Evolutionary conservation across 306 rosid species (phyloP), one percentile per base, ranked within the genome.

Genomic region (Phaseolus lunatus): DNA sequence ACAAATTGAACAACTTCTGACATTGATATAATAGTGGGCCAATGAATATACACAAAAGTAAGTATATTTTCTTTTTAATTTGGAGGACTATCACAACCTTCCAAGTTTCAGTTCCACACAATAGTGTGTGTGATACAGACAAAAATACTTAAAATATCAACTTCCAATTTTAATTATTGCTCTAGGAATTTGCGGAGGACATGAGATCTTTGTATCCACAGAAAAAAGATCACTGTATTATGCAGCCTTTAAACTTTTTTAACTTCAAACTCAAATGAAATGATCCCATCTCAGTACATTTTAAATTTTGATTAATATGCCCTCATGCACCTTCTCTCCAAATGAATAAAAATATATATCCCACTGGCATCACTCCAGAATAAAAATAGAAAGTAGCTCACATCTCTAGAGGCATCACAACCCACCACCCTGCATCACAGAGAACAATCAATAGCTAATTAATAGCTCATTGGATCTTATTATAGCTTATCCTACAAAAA

Each of bases 381-480:
- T 26, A 27, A 67, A 67, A 70, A 85, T 57, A 63, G 15, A 65
- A 67, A 73, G 61, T 11, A 74, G 84, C 80, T 75, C 85, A 79
- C 69, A 22, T 79, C 78, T 80, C 83, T 64, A 80, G 76, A 78
- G 62, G 87, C 86, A 87, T 80, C 88, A 61, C 67, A 78, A 76
- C 63, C 47, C 70, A 70, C 22, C 73, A 75, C 62, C 50, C 33
- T 22, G 56, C 75, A 53, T 70, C 56, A 16, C 5, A 78, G 81
- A 79, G 84, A 78, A 86, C 79, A 84, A 84, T 82, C 73, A 80
- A 84, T 23, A 24, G 53, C 52, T 78, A 80, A 89, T 78, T 70
- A 62, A 85, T 83, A 72, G 48, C 19, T 76, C 86, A 78, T 81
- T 78, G 85, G 85, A 84, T 86, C 90, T 84, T 78, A 86, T 80